Percentiles rank a stretch among this genome's conserved stretches.
Conservation (phyloP, 352 stramenopile species). For the Pythium coloratum region DNA sequence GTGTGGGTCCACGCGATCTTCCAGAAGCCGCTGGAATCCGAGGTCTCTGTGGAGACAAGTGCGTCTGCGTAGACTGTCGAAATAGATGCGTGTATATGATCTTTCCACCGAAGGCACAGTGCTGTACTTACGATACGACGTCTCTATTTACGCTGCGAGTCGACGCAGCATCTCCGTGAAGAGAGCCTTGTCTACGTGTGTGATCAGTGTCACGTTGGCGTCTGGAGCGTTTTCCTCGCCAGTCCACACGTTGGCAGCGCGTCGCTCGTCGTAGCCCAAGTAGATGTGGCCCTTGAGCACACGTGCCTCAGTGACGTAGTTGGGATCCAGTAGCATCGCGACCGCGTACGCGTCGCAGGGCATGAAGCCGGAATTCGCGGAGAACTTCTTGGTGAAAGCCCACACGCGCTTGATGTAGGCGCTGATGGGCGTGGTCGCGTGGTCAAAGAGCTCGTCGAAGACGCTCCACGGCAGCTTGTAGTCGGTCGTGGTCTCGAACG, state of each 20-base stretch:
- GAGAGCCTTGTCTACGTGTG: conserved; percentile 52
- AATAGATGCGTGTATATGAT: not conserved
- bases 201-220: conserved; percentile 71
- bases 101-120: not conserved
- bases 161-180: conserved; percentile 63
- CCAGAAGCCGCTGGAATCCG: conserved; percentile 55
- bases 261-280: conserved; percentile 51
- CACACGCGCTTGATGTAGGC: conserved; percentile 67
- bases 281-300: conserved; percentile 54
- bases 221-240: conserved; percentile 29
- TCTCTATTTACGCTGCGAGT: conserved; percentile 27
- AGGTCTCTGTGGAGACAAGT: conserved; percentile 4
- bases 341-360: conserved; percentile 78
- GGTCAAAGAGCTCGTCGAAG: conserved; percentile 68
- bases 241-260: conserved; percentile 55
- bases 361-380: conserved; percentile 46
- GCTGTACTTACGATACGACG: not conserved
- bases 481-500: conserved; percentile 70
- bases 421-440: conserved; percentile 34
- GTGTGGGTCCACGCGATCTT: conserved; percentile 89
- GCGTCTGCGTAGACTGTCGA: not conserved
- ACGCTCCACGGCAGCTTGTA: conserved; percentile 54
- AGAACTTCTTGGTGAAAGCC: conserved; percentile 54
- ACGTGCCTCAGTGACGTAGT: conserved; percentile 50
- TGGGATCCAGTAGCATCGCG: conserved; percentile 54